These are phyloP conservation scores for Pseudozyma thailandica DNA, from an alignment of 1,284 basidiomycete genomes.

Conservation along the genomic window DNA sequence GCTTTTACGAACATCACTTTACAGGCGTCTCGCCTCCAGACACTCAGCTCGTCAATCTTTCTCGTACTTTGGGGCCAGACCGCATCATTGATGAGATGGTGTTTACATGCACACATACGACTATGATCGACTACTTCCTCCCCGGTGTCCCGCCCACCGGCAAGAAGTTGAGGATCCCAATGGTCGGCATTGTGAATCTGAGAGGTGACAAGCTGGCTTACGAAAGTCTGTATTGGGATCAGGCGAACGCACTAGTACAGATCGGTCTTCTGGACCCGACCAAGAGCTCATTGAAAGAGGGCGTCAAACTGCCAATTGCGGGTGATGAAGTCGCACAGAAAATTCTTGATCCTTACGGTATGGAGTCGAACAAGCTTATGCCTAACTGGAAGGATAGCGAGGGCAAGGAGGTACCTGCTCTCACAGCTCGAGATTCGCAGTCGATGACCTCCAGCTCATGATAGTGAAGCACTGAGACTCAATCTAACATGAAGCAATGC, in stretches of 20 bases:
- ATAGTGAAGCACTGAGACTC: neutral
- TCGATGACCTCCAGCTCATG: too few relatives aligned
- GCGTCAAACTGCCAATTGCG: constrained; percentile 19
- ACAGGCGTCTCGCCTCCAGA: constrained; percentile 26
- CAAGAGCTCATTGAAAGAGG: constrained; percentile 12
- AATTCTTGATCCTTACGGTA: constrained; percentile 36
- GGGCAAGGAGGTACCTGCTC: constrained; percentile 10
- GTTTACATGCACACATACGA: constrained; percentile 36
- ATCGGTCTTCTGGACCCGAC: constrained; percentile 18
- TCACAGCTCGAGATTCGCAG: too few relatives aligned
- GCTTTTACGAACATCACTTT: constrained; percentile 42
- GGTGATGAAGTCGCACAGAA: constrained; percentile 37
- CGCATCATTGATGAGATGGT: constrained; percentile 45
- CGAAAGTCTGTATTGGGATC: constrained; percentile 44
- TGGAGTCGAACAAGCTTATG: constrained; percentile 31
- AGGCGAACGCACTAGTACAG: constrained; percentile 30
- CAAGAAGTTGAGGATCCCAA: constrained; percentile 25
- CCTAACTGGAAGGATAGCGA: constrained; percentile 38
- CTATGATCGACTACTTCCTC: constrained; percentile 35
- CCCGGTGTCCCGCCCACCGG: constrained; percentile 33
- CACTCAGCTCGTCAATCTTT: constrained; percentile 20
- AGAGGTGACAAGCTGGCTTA: constrained; percentile 40
- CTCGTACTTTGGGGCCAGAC: constrained; percentile 24
- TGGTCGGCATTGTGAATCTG: constrained; percentile 43
- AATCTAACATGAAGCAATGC: constrained; percentile 1